phyloP scores from a whole-genome alignment of 257 asterid genomes.

The Solanum bukasovii region DNA sequence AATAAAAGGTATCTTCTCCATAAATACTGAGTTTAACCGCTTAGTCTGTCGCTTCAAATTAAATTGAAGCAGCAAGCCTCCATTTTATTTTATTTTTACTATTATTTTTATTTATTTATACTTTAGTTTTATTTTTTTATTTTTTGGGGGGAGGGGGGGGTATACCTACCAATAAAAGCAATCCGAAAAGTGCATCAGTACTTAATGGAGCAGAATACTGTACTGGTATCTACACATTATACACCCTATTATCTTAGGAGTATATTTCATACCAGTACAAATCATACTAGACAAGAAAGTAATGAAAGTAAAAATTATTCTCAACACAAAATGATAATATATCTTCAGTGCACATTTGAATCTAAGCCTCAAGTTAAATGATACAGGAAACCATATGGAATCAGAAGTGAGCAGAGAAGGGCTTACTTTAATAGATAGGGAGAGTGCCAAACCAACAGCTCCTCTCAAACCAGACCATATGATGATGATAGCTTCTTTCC shows the following conservation, averaged over 20 bases:
- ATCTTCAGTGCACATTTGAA: not conserved
- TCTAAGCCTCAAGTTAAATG: not conserved
- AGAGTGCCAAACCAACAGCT: constrained; percentile 10
- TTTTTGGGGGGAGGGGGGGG: not conserved
- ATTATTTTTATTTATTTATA: not conserved
- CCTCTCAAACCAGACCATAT: constrained; percentile 12
- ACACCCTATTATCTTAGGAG: not conserved
- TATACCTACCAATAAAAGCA: not conserved
- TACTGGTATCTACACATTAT: not conserved
- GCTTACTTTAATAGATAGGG: constrained; percentile 3
- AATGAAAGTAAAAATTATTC: not conserved
- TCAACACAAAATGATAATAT: not conserved
- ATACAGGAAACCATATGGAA: not conserved
- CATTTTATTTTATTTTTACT: not conserved
- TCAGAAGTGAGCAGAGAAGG: not conserved
- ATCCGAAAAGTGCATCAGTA: not conserved
- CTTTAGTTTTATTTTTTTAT: not conserved
- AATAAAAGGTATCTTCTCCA: not conserved
- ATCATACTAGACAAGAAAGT: not conserved
- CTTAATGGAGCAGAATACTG: not conserved
- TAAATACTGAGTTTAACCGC: not conserved
- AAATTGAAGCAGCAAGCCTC: not conserved
- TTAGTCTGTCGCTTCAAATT: not conserved
- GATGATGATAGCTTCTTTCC: constrained; percentile 5
- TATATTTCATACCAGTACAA: not conserved